Conservation (phyloP, 495 filamentous ascomycete genomes). For the Astrothelium subdiscretum region DNA sequence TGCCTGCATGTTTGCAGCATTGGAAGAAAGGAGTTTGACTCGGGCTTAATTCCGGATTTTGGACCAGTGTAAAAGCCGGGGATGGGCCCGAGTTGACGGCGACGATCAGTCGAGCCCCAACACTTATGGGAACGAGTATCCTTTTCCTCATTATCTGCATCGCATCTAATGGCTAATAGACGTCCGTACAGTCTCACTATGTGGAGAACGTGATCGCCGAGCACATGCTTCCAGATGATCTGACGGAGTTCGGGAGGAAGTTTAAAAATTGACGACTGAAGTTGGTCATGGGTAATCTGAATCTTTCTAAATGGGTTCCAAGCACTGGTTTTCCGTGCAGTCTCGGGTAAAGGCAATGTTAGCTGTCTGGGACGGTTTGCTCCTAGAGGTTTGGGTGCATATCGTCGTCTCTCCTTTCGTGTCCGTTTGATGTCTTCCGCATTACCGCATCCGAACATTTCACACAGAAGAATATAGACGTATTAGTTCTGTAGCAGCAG, state of each 20-base stretch:
- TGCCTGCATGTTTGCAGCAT: neutral
- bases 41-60: neutral
- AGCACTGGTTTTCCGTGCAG: neutral
- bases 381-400: neutral
- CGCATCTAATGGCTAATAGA: neutral
- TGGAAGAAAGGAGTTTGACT: neutral
- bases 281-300: neutral
- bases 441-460: neutral
- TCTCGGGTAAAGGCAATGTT: neutral
- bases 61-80: neutral
- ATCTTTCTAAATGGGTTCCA: neutral
- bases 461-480: neutral
- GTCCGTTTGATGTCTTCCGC: neutral
- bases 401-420: neutral
- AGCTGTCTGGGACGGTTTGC: neutral
- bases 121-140: neutral
- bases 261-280: neutral
- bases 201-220: neutral
- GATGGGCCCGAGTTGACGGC: neutral
- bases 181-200: neutral
- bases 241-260: neutral
- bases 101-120: neutral
- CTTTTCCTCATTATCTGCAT: neutral
- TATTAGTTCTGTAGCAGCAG: neutral
- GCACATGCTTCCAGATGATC: neutral